Percentiles rank a stretch among this genome's conserved stretches.
phyloP scores from a whole-genome alignment of 140 eudicot species.

The Stevia rebaudiana region DNA sequence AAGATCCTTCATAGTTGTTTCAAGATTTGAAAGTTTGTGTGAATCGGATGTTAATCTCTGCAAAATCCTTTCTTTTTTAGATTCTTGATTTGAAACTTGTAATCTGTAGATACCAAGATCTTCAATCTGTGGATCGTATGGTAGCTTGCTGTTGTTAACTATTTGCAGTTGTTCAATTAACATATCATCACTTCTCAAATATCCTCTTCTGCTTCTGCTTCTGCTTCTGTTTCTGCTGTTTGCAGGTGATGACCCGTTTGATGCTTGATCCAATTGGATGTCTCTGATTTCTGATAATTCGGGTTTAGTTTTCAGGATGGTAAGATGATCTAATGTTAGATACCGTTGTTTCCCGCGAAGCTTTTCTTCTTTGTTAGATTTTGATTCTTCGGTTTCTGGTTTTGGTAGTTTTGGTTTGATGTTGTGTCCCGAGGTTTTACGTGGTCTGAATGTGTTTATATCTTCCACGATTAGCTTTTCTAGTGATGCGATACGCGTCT shows the following conservation, averaged over 20 bases:
- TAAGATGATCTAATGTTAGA: constrained; percentile 30
- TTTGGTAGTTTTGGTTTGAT: constrained; percentile 29
- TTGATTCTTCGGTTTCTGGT: constrained; percentile 36
- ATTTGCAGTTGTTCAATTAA: constrained; percentile 79
- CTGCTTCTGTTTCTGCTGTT: constrained; percentile 44
- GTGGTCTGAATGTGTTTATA: constrained; percentile 31
- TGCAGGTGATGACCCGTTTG: constrained; percentile 36
- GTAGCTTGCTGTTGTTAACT: constrained; percentile 39
- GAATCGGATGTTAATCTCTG: constrained; percentile 63
- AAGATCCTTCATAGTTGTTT: constrained; percentile 43
- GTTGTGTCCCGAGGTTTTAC: constrained; percentile 24
- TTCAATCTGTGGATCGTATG: constrained; percentile 46
- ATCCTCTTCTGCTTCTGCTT: constrained; percentile 52
- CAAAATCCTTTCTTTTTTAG: constrained; percentile 41
- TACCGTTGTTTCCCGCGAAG: constrained; percentile 37
- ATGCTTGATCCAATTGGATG: constrained; percentile 78
- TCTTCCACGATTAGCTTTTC: constrained; percentile 56
- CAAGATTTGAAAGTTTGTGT: constrained; percentile 46
- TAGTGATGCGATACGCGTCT: constrained; percentile 47
- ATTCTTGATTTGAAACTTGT: constrained; percentile 24
- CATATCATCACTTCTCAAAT: constrained; percentile 43
- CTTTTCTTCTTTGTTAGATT: constrained; percentile 26
- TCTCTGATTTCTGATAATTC: constrained; percentile 53
- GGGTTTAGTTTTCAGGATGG: constrained; percentile 30
- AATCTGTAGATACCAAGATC: constrained; percentile 57